These are phyloP conservation scores for Hypericum perforatum DNA, from an alignment of 345 rosid genomes.

Conservation along the genomic window DNA sequence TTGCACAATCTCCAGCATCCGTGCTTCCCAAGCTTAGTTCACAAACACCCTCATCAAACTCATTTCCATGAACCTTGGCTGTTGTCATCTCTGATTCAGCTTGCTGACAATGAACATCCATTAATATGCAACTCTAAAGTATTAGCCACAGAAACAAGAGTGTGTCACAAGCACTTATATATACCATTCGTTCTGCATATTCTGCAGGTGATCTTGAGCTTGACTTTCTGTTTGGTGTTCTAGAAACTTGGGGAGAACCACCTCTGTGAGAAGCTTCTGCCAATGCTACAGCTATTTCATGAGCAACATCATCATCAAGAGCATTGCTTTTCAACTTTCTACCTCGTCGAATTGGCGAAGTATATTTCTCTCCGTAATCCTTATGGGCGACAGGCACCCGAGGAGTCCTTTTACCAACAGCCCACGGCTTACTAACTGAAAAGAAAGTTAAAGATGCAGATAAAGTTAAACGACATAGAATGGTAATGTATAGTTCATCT, in stretches of 20 bases:
- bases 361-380: slow-evolving; percentile 36
- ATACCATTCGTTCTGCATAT: slow-evolving; percentile 45
- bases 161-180: slow-evolving; percentile 14
- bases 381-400: slow-evolving; percentile 63
- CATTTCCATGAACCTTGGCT: slow-evolving; percentile 49
- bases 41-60: slow-evolving; percentile 51
- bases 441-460: slow-evolving; percentile 15
- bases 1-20: slow-evolving; percentile 36
- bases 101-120: slow-evolving; percentile 28
- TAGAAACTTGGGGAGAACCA: slow-evolving; percentile 50
- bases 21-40: slow-evolving; percentile 76
- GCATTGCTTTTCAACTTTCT: slow-evolving; percentile 37
- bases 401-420: slow-evolving; percentile 85
- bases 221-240: slow-evolving; percentile 43
- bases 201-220: slow-evolving; percentile 39
- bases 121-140: slow-evolving; percentile 17
- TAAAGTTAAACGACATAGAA: slow-evolving; percentile 5
- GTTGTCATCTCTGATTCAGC: slow-evolving; percentile 56
- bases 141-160: neutral
- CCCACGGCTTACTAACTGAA: slow-evolving; percentile 62
- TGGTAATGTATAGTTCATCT: too few relatives aligned
- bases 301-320: slow-evolving; percentile 65
- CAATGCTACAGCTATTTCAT: slow-evolving; percentile 62
- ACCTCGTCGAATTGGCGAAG: slow-evolving; percentile 51
- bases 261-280: slow-evolving; percentile 71